Evolutionary conservation across 176 grass and related monocot genomes (phyloP).

Genomic region (Olyra latifolia): DNA sequence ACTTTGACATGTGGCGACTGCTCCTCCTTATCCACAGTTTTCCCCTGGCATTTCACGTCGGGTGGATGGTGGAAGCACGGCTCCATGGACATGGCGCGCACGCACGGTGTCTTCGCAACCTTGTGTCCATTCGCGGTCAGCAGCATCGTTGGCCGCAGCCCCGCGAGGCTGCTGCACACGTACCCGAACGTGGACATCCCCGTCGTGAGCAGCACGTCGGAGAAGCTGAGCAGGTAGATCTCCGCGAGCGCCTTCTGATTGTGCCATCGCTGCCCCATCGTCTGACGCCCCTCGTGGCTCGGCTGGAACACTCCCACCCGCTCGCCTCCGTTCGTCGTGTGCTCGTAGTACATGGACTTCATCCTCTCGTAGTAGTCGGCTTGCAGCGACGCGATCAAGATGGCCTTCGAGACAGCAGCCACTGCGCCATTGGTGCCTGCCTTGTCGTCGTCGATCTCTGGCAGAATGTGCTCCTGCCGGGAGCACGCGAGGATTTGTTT

Average conservation of each 20-base stretch:
- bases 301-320: conserved; percentile 46
- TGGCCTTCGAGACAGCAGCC: conserved; percentile 22
- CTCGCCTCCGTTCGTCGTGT: conserved; percentile 26
- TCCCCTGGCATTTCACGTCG: conserved; percentile 32
- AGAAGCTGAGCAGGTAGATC: conserved; percentile 62
- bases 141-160: conserved; percentile 36
- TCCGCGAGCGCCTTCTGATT: too few species aligned
- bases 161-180: conserved; percentile 43
- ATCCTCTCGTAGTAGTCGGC: conserved; percentile 54
- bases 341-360: conserved; percentile 40
- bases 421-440: not conserved
- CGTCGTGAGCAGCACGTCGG: conserved; percentile 49
- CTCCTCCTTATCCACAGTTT: conserved; percentile 4
- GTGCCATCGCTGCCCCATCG: conserved; percentile 16
- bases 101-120: conserved; percentile 15
- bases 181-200: conserved; percentile 61
- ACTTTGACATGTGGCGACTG: conserved; percentile 36
- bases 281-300: conserved; percentile 40
- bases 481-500: conserved; percentile 41
- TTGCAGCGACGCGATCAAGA: conserved; percentile 49
- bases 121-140: not conserved
- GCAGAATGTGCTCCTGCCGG: conserved; percentile 31
- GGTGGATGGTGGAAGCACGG: conserved; percentile 48
- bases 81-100: conserved; percentile 27
- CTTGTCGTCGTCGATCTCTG: conserved; percentile 12